These are phyloP conservation scores for Hirschfeldia incana DNA, from an alignment of 345 rosid species.

Conservation along the genomic window DNA sequence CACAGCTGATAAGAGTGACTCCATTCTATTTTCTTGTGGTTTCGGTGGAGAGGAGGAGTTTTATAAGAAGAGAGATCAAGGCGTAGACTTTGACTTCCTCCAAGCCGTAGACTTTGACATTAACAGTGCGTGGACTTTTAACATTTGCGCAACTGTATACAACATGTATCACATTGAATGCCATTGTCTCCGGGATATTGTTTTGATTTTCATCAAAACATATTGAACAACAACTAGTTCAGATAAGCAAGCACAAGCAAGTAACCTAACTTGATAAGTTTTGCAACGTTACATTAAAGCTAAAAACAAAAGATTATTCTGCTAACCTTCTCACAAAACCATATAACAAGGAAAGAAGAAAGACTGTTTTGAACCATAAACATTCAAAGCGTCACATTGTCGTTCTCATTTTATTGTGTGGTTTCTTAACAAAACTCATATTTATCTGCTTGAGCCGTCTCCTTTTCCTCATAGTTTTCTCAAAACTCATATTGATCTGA, in stretches of 20 bases:
- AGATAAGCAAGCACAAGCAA: constrained; percentile 3
- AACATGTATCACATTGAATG: constrained; percentile 36
- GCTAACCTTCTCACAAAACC: constrained; percentile 18
- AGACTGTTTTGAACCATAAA: neutral
- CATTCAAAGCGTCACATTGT: constrained; percentile 7
- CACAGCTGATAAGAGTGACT: constrained; percentile 35
- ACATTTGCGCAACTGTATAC: neutral
- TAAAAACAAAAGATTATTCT: constrained; percentile 33
- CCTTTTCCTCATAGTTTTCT: too few relatives aligned
- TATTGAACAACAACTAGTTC: neutral
- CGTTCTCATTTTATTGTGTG: constrained; percentile 31
- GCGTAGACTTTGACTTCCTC: neutral
- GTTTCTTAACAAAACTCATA: constrained; percentile 84
- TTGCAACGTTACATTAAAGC: constrained; percentile 5
- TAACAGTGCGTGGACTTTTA: too few relatives aligned
- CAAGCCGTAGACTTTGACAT: too few relatives aligned
- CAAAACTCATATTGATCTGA: too few relatives aligned
- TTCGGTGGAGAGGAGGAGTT: neutral
- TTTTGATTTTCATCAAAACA: neutral
- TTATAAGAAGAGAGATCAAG: neutral
- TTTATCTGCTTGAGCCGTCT: constrained; percentile 5
- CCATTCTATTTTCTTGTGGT: constrained; percentile 29
- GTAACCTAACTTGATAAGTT: too few relatives aligned
- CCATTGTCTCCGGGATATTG: neutral
- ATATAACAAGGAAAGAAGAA: constrained; percentile 18